A percentile compares a stretch with the other conserved stretches of the same genome.
phyloP scores from a whole-genome alignment of 805 yeast species.

The Peterozyma toletana region DNA sequence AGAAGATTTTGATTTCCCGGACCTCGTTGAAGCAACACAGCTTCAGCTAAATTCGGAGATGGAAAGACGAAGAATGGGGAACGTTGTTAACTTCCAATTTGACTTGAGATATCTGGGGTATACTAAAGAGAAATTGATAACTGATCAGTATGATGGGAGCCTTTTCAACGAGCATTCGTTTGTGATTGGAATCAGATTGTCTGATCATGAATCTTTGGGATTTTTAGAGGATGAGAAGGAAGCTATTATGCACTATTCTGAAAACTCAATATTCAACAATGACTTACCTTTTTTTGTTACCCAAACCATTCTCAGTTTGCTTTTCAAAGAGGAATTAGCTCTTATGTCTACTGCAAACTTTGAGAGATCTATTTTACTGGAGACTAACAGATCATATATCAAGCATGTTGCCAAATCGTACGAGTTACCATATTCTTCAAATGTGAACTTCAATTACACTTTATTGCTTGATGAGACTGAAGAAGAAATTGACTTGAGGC shows the following conservation, averaged over 20 bases:
- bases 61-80: slow-evolving; percentile 12
- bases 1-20: slow-evolving; percentile 54
- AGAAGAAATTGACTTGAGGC: background rate
- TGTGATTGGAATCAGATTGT: slow-evolving; percentile 12
- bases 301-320: slow-evolving; percentile 27
- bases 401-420: slow-evolving; percentile 8
- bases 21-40: slow-evolving; percentile 50
- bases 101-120: slow-evolving; percentile 13
- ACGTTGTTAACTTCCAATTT: slow-evolving; percentile 12
- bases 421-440: background rate
- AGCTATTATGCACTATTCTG: slow-evolving; percentile 25
- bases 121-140: slow-evolving; percentile 4
- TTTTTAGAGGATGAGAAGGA: slow-evolving; percentile 17
- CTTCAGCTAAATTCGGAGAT: slow-evolving; percentile 37
- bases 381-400: background rate
- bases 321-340: slow-evolving; percentile 19
- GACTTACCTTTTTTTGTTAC: slow-evolving; percentile 44
- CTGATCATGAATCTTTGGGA: slow-evolving; percentile 18
- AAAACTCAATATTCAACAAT: slow-evolving; percentile 32
- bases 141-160: background rate
- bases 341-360: slow-evolving; percentile 16
- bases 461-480: background rate
- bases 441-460: background rate
- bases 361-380: slow-evolving; percentile 5
- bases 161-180: slow-evolving; percentile 12